Evolutionary conservation across 805 yeast species (phyloP).

Genomic region (Myxozyma neotropica): DNA sequence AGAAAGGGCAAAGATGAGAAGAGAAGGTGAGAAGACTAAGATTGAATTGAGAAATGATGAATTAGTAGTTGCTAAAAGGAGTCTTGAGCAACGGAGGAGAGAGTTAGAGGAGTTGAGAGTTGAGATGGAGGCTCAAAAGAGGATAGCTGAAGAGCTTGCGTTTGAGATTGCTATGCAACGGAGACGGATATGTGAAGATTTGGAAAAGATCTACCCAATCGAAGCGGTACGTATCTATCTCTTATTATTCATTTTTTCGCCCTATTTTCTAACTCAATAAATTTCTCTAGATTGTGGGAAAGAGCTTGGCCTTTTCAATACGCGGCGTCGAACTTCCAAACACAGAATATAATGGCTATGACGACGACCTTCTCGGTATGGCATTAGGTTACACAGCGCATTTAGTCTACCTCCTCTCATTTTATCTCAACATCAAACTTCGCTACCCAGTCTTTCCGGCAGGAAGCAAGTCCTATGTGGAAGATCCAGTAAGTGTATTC

Average conservation of each 20-base stretch:
- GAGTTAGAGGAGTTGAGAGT: background rate
- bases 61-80: conserved; percentile 8
- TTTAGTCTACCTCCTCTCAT: conserved; percentile 47
- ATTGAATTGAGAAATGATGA: conserved; percentile 21
- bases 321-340: conserved; percentile 43
- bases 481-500: conserved; percentile 52
- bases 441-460: conserved; percentile 53
- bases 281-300: conserved; percentile 16
- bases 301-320: conserved; percentile 41
- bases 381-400: conserved; percentile 54
- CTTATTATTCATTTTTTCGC: background rate
- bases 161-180: conserved; percentile 23
- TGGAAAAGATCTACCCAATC: conserved; percentile 42
- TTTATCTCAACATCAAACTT: conserved; percentile 50
- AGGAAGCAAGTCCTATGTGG: conserved; percentile 54
- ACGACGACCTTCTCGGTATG: conserved; percentile 40
- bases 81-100: background rate
- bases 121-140: conserved; percentile 1
- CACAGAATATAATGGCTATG: conserved; percentile 27
- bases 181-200: conserved; percentile 38
- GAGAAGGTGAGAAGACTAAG: conserved; percentile 9
- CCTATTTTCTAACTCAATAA: too few relatives aligned
- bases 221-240: conserved; percentile 36
- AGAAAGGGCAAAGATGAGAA: background rate
- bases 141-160: background rate